Evolutionary conservation across 1,139 yeast genomes (phyloP).

Genomic region (Suhomyces bolitotheri): DNA sequence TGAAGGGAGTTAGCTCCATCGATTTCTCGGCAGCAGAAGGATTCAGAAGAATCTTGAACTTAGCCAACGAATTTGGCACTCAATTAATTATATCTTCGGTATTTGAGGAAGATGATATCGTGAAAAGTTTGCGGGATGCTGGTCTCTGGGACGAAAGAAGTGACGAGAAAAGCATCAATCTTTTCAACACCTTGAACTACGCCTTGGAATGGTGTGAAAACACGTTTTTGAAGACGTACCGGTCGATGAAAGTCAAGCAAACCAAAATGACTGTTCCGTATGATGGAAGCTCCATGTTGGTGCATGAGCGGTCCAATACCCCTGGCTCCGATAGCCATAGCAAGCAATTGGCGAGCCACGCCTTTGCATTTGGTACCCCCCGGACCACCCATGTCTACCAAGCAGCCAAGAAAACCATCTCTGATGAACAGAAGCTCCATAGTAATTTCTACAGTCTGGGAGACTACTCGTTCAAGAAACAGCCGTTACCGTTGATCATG

Average conservation of each 20-base stretch:
- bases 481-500: constrained; percentile 69
- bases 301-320: constrained; percentile 14
- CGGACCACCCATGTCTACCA: constrained; percentile 59
- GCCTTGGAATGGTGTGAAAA: constrained; percentile 98
- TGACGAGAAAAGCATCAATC: constrained; percentile 48
- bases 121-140: constrained; percentile 66
- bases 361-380: constrained; percentile 54
- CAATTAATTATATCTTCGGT: constrained; percentile 81
- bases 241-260: constrained; percentile 27
- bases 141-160: constrained; percentile 60
- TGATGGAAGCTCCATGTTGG: constrained; percentile 11
- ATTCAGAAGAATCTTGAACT: constrained; percentile 79
- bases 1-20: constrained; percentile 76
- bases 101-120: constrained; percentile 57
- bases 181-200: constrained; percentile 75
- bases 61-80: constrained; percentile 68
- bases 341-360: constrained; percentile 18
- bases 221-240: constrained; percentile 73
- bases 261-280: constrained; percentile 19
- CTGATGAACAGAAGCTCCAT: constrained; percentile 41
- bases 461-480: constrained; percentile 42
- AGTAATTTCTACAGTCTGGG: constrained; percentile 28
- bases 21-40: constrained; percentile 98
- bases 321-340: constrained; percentile 12
- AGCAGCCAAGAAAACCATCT: constrained; percentile 60